These are phyloP conservation scores for Candida peoriensis DNA, from an alignment of 805 yeast species.

Conservation along the genomic window DNA sequence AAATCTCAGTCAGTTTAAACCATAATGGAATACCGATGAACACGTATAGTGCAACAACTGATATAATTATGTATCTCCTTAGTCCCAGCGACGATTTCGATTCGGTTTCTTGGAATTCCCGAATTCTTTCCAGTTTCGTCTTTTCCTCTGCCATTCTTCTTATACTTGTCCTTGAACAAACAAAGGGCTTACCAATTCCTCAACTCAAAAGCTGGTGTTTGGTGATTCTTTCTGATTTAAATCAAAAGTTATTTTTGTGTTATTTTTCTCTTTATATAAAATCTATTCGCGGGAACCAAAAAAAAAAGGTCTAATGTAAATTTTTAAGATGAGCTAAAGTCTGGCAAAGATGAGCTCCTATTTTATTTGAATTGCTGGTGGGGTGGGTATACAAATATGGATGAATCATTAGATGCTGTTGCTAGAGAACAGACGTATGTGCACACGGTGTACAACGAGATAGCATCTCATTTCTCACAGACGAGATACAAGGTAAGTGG, in stretches of 20 bases:
- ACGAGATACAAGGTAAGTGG: conserved; percentile 67
- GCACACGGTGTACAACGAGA: conserved; percentile 88
- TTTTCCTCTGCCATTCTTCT: conserved; percentile 1
- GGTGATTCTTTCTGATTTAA: background rate
- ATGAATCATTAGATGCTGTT: conserved; percentile 36
- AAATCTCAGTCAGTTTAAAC: conserved; percentile 36
- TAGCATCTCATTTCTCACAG: conserved; percentile 88
- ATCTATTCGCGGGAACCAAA: background rate
- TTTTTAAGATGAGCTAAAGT: background rate
- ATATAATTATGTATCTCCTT: conserved; percentile 19
- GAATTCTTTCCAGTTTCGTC: conserved; percentile 1
- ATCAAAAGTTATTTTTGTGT: background rate
- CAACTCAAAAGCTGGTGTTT: no score
- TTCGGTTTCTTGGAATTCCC: conserved; percentile 15
- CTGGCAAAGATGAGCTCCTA: no score
- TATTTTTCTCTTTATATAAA: background rate
- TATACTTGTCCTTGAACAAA: conserved; percentile 1
- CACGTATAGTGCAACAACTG: conserved; percentile 24
- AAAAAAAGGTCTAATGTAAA: background rate
- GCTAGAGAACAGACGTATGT: conserved; percentile 72
- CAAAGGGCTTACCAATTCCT: no score
- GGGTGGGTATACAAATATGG: conserved; percentile 11
- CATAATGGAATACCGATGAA: conserved; percentile 37
- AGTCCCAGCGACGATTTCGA: conserved; percentile 14
- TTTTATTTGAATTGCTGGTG: background rate